Evolutionary conservation across 1,139 yeast species (phyloP), one percentile per base, ranked within the genome.

Genomic region (Scheffersomyces insectosa): DNA sequence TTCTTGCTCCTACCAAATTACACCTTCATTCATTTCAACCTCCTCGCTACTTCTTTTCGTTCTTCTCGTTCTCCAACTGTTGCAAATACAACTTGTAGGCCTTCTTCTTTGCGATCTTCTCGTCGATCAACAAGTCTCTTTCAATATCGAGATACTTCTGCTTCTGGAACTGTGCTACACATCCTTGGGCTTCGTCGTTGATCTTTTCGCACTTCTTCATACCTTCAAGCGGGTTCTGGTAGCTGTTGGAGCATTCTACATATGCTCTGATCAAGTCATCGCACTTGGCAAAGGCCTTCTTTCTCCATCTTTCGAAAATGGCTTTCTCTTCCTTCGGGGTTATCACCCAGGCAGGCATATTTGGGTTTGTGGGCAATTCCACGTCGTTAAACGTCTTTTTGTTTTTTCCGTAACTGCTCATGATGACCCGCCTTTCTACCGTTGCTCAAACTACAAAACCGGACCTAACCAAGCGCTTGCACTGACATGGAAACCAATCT

Each of bases 261-360:
- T 71, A 73, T 7, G 65, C 77, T 56, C 72, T 73, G 40, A 87
- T 89, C 45, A 75, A 69, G 31, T 77, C 83, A 55, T 85, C 90
- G 63, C 97, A 90, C 49, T 70, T 68, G 39, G 77, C 74, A 68
- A 89, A 87, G 0, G 96, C 82, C 60, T 77, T 78, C 48, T 76
- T 81, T 64, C 89, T 86, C 82, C 95, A 83, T 55, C 89, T 78
- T 54, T 82, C 83, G 52, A 89, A 81, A 30, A 89, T 83, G 52
- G 84, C 80, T 65, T 85, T 85, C 60, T 90, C 97, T 60, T 90
- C 97, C 52, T 79, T 78, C 3, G 97, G 96, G 0, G 95, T 82
- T 34, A 90, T 72, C 54, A 88, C 79, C 97, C 97, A 90, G 11
- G 82, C 72, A 1, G 96, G 96, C 36, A 87, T 65, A 51, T 66